Evolutionary conservation across 1,139 yeast species (phyloP).

Genomic region (Magnusiomyces suaveolens): DNA sequence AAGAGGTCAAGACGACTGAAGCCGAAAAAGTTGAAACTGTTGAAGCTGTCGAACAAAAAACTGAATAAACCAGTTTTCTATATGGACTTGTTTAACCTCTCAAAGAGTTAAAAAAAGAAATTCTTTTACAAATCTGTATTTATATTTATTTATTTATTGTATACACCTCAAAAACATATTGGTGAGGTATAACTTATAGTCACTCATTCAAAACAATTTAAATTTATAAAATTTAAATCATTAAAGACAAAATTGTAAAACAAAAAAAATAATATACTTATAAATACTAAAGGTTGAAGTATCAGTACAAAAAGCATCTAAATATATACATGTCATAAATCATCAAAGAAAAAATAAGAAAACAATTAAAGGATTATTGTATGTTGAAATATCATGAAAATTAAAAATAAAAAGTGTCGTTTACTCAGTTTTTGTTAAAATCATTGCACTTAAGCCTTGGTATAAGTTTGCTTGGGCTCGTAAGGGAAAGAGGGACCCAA

Average conservation of each 20-base stretch:
- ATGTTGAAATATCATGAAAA: background rate
- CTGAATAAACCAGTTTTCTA: too few relatives aligned
- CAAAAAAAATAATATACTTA: background rate
- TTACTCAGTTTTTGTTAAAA: background rate
- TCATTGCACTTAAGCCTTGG: slow-evolving; percentile 1
- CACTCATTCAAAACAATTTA: slow-evolving; percentile 8
- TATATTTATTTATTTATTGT: too few relatives aligned
- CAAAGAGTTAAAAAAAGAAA: too few relatives aligned
- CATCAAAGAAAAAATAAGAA: background rate
- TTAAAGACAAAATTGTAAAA: background rate
- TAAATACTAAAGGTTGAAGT: background rate
- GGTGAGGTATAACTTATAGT: too few relatives aligned
- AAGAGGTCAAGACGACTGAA: slow-evolving; percentile 25
- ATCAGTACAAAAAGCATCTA: background rate
- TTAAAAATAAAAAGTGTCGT: background rate
- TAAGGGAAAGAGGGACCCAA: slow-evolving; percentile 91
- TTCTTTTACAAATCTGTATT: too few relatives aligned
- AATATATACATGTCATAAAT: background rate
- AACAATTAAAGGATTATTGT: background rate
- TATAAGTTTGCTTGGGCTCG: slow-evolving; percentile 51
- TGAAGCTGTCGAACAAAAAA: slow-evolving; percentile 18
- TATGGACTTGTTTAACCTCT: too few relatives aligned
- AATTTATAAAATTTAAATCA: background rate
- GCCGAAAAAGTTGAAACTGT: slow-evolving; percentile 22
- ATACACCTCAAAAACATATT: too few relatives aligned